Evolutionary conservation across 441 rosid species (phyloP), one percentile per base, ranked within the genome.

Genomic region (Geranium incanum): DNA sequence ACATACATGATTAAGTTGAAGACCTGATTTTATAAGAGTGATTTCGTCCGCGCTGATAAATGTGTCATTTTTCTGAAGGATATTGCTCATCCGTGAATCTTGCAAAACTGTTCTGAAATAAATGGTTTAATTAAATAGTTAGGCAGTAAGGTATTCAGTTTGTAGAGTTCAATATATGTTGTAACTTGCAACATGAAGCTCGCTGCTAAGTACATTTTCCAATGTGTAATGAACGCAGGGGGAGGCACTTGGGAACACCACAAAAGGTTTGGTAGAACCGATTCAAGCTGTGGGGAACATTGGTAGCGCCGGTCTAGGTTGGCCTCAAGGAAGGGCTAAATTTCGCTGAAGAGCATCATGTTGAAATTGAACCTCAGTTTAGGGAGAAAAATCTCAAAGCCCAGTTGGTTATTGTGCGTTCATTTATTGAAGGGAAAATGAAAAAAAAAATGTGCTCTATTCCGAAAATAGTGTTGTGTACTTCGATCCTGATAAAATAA

Each of bases 241-340:
- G 1, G 96, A 88, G 75, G 86, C 84, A 21, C 86, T 93, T 15
- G 96, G 98, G 67, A 85, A 78, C 75, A 78, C 79, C n/a, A 68
- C 79, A 43, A 86, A 86, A 79, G 98, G 97, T 60, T 77, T 86
- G 83, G 79, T 84, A 12, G 87, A 84, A 78, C 97, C 98, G 2
- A 72, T 91, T 68, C 83, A 85, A 74, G 87, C 91, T 28, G 82
- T 79, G 28, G 91, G 96, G 66, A 91, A 91, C 76, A 77, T 84
- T 60, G 98, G 98, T 72, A 91, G 70, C 69, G 90, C 90, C 67
- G 98, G 97, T 23, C 69, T 93, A 43, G 96, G 97, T 4, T 93
- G 88, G 88, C 87, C 92, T 55, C 81, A 73, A 55, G 81, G 77
- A 68, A 82, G 84, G 75, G 76, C 70, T 18, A 71, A 72, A 75